These are phyloP conservation scores for Smittium culicis DNA, from an alignment of 371 early-diverging fungal species.

Conservation along the genomic window DNA sequence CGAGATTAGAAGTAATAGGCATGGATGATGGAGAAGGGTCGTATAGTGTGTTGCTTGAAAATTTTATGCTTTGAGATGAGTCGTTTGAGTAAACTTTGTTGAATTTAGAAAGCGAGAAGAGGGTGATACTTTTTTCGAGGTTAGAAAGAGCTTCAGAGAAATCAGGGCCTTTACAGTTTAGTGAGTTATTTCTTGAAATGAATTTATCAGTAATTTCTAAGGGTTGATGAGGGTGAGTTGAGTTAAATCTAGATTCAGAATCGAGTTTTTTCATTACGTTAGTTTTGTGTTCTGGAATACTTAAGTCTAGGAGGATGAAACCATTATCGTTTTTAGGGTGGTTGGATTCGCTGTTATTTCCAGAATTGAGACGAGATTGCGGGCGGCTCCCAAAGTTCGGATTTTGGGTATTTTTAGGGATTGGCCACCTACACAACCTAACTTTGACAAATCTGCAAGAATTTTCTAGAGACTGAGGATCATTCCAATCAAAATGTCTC, in stretches of 20 bases:
- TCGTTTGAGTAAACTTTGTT: not conserved
- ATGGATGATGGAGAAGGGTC: no score
- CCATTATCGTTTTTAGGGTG: not conserved
- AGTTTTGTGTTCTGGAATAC: not conserved
- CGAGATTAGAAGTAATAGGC: no score
- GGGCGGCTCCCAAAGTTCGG: conserved; percentile 7
- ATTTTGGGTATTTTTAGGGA: conserved; percentile 20
- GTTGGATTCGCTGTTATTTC: conserved; percentile 14
- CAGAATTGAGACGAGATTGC: conserved; percentile 3
- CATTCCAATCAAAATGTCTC: conserved; percentile 19
- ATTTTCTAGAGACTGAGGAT: conserved; percentile 19
- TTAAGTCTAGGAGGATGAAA: not conserved
- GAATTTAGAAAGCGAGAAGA: not conserved
- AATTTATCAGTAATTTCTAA: no score
- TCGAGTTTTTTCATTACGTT: not conserved
- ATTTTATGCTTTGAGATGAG: not conserved
- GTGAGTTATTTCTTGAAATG: no score
- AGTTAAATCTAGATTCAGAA: no score
- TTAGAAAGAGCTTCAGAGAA: not conserved
- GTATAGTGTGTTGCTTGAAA: no score
- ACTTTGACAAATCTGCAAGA: conserved; percentile 28
- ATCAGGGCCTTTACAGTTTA: not conserved
- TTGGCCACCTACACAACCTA: conserved; percentile 30
- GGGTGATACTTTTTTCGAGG: not conserved
- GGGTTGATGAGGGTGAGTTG: no score